Base-by-base conservation (phyloP, 176 grass and related monocot species). In the Paspalum notatum region DNA sequence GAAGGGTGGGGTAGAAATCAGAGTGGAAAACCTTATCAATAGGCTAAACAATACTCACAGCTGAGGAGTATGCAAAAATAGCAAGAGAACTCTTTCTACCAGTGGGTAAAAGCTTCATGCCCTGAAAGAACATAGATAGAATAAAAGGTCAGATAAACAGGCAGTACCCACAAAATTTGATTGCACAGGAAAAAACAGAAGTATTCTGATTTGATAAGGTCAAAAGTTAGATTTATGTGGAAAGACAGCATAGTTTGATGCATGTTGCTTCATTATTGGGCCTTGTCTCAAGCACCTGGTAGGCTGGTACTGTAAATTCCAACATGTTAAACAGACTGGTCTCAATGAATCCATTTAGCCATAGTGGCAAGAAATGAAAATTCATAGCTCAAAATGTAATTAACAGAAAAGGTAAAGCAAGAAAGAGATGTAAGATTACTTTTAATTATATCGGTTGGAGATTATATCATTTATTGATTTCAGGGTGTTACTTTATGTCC, bases 41-140 rank as follows among this genome's bases (percentile, higher is more conserved):
- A 44, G 42, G 50, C 45, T 85, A 74, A 71, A 53, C 46, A 85
- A 49, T 75, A 98, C 95, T 95, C 66, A 98, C 95, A 91, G 86
- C 58, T 67, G 92, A 87, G 50, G 95, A 98, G 81, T 98, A 98
- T 8, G 84, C 71, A 64, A 90, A 83, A 86, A 95, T 88, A 81
- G 95, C 95, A 65, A 98, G 88, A 64, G 95, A 93, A 79, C 92
- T 91, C 63, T 75, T 98, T 87, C 86, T 83, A 64, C 92, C 84
- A 17, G 95, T 98, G 20, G 92, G 90, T 53, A 98, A 71, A 85
- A 98, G 81, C 79, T 84, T 98, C 95, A 95, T 95, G 71, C 95
- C 92, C 95, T 98, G 84, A 66, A 85, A 85, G 38, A 32, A 59
- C 61, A 58, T 65, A 81, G 20, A 91, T 53, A 52, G 5, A 45